phyloP scores from a whole-genome alignment of 495 filamentous ascomycete species.

The Penicillium ochrochloron region DNA sequence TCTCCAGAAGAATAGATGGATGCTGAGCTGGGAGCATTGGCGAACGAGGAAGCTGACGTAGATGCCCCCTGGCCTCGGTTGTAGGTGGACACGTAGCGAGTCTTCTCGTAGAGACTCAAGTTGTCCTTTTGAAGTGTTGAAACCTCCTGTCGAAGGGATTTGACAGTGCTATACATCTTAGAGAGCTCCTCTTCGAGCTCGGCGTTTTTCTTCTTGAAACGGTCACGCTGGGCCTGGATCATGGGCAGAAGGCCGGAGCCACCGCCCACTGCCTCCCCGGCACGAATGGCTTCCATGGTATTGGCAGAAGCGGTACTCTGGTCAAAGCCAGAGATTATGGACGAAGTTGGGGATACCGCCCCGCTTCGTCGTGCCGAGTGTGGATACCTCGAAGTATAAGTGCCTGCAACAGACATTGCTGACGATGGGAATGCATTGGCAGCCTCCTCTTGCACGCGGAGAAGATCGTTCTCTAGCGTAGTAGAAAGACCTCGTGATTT shows the following conservation, averaged over 20 bases:
- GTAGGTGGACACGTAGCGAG: conserved; percentile 92
- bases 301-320: conserved; percentile 51
- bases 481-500: conserved; percentile 81
- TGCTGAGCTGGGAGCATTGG: conserved; percentile 73
- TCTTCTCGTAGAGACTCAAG: conserved; percentile 96
- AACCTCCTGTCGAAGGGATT: conserved; percentile 87
- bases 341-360: conserved; percentile 86
- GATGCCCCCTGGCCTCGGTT: conserved; percentile 66
- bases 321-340: conserved; percentile 96
- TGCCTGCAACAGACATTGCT: conserved; percentile 91
- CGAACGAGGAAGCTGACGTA: conserved; percentile 74
- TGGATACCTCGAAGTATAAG: conserved; percentile 81
- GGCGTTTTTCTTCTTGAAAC: conserved; percentile 94
- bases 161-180: conserved; percentile 78
- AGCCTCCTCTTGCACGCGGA: conserved; percentile 82
- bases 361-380: conserved; percentile 70
- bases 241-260: conserved; percentile 94
- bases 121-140: conserved; percentile 95
- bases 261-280: conserved; percentile 75
- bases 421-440: conserved; percentile 82
- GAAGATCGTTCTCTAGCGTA: conserved; percentile 91
- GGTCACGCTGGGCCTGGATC: conserved; percentile 96
- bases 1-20: conserved; percentile 65
- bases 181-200: conserved; percentile 92
- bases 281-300: conserved; percentile 61